phyloP scores from a whole-genome alignment of 345 rosid species.

The Salix brachista region DNA sequence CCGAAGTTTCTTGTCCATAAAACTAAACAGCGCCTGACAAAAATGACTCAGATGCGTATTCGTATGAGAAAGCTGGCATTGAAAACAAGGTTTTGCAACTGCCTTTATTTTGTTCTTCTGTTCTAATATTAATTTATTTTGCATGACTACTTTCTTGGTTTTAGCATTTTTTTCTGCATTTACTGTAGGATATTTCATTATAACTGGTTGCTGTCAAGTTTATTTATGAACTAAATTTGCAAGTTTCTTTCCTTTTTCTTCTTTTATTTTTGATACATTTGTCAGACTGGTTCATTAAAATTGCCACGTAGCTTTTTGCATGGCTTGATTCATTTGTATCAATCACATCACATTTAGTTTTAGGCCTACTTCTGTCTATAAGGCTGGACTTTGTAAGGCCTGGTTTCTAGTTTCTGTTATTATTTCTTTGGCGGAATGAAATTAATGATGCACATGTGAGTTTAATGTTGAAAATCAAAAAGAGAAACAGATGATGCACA shows the following conservation, averaged over 20 bases:
- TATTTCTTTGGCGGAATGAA: background rate
- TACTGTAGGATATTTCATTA: background rate
- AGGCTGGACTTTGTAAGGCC: background rate
- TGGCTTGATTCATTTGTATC: background rate
- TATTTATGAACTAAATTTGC: background rate
- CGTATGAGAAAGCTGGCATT: constrained; percentile 90
- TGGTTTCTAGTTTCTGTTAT: background rate
- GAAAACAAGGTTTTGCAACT: constrained; percentile 61
- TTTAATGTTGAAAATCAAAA: background rate
- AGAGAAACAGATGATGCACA: background rate
- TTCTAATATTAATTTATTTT: background rate
- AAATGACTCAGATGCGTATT: constrained; percentile 98
- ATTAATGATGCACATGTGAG: background rate
- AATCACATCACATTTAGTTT: background rate
- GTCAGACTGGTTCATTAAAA: background rate
- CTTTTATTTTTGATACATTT: background rate
- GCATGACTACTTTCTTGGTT: background rate
- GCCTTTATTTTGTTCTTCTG: background rate
- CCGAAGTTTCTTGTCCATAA: constrained; percentile 87
- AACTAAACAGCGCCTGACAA: constrained; percentile 84
- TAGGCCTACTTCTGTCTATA: background rate
- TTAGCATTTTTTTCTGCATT: background rate
- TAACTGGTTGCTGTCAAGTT: background rate
- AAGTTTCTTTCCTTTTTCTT: background rate
- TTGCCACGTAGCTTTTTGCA: background rate